These are phyloP conservation scores for Penicillium hesseltinei DNA, from an alignment of 2,329 filamentous ascomycete species.

Conservation along the genomic window DNA sequence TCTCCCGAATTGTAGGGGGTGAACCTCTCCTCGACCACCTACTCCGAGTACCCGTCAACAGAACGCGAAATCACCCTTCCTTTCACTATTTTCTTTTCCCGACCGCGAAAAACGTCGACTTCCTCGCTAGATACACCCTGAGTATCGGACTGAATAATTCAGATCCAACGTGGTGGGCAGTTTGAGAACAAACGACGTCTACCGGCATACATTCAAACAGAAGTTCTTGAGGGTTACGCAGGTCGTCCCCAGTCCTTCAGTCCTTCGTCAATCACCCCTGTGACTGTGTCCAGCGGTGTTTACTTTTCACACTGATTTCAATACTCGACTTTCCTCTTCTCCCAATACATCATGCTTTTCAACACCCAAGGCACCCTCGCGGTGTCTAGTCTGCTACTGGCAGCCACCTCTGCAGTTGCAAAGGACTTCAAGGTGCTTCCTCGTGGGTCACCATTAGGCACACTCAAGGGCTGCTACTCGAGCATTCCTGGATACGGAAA, in stretches of 20 bases:
- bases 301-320: conserved; percentile 5
- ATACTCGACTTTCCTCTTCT: conserved; percentile 6
- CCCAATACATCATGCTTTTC: conserved; percentile 28
- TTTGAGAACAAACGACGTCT: conserved; percentile 2
- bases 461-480: conserved; percentile 53
- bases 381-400: conserved; percentile 28
- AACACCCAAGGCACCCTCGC: conserved; percentile 26
- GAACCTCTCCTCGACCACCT: neutral
- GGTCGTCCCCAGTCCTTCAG: conserved; percentile 38
- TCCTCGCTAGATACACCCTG: neutral
- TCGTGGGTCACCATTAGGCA: conserved; percentile 16
- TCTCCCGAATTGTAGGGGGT: conserved; percentile 1
- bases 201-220: conserved; percentile 8
- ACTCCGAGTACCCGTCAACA: neutral
- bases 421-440: conserved; percentile 19
- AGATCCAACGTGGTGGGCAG: neutral
- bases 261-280: conserved; percentile 22
- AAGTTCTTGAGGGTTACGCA: conserved; percentile 36
- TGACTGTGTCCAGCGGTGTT: conserved; percentile 24
- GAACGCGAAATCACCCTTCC: conserved; percentile 7
- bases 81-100: neutral
- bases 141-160: conserved; percentile 1
- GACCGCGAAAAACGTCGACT: neutral
- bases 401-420: conserved; percentile 19
- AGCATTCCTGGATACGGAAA: conserved; percentile 46